phyloP scores from a whole-genome alignment of 805 yeast genomes.

The Ogataea salicorniae region DNA sequence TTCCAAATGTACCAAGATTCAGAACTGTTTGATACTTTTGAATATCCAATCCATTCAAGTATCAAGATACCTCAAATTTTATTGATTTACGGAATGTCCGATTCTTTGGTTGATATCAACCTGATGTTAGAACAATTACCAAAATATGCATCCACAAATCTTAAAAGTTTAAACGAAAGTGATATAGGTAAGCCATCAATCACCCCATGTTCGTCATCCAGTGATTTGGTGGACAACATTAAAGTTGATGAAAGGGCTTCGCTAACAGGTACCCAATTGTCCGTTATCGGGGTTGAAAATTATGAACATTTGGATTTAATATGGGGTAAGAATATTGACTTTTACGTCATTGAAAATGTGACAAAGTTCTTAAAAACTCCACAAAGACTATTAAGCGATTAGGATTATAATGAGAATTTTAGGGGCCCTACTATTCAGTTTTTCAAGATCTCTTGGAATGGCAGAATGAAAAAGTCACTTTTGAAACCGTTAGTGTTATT shows the following conservation, averaged over 20 bases:
- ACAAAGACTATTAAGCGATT: neutral
- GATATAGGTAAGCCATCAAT: neutral
- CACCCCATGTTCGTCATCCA: neutral
- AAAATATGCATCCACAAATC: constrained; percentile 7
- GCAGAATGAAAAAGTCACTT: too few relatives aligned
- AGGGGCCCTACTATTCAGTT: too few relatives aligned
- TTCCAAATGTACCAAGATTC: constrained; percentile 89
- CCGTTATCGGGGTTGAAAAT: constrained; percentile 46
- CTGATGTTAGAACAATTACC: constrained; percentile 54
- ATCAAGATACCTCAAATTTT: constrained; percentile 62
- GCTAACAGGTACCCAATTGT: constrained; percentile 6
- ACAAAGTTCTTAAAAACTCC: constrained; percentile 22
- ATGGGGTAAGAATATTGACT: constrained; percentile 77
- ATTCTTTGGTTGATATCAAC: constrained; percentile 82
- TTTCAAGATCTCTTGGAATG: too few relatives aligned
- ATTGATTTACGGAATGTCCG: constrained; percentile 74
- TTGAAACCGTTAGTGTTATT: too few relatives aligned
- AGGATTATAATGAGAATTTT: too few relatives aligned
- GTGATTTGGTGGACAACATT: constrained; percentile 9
- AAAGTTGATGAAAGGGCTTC: constrained; percentile 12
- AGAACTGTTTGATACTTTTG: constrained; percentile 48
- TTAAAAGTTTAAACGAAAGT: neutral
- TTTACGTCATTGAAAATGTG: constrained; percentile 40
- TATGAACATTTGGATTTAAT: constrained; percentile 90
- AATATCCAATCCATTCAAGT: constrained; percentile 37